Evolutionary conservation across 2,329 filamentous ascomycete species (phyloP).

Genomic region (Paramyrothecium sp.): DNA sequence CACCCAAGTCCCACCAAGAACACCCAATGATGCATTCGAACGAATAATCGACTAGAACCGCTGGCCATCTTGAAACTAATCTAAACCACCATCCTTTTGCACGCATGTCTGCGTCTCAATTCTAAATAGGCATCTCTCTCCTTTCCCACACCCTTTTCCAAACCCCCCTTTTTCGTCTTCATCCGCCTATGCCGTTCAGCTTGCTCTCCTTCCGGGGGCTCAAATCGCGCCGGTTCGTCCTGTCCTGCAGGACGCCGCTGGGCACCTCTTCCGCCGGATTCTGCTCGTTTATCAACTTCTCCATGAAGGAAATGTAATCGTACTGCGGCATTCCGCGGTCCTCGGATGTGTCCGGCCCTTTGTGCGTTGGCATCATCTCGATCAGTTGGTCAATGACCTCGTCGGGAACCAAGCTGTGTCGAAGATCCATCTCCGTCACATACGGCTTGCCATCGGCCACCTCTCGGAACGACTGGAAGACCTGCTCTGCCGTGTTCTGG

Average conservation of each 20-base stretch:
- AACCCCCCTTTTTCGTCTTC: not conserved
- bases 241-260: slow-evolving; percentile 30
- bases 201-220: slow-evolving; percentile 31
- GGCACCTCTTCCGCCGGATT: slow-evolving; percentile 23
- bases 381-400: slow-evolving; percentile 94
- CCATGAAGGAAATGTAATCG: slow-evolving; percentile 98
- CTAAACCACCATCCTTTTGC: not conserved
- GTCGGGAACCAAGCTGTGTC: slow-evolving; percentile 92
- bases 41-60: not conserved
- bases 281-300: slow-evolving; percentile 65
- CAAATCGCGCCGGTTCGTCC: slow-evolving; percentile 26
- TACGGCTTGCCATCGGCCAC: slow-evolving; percentile 98
- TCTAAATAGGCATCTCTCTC: not conserved
- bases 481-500: slow-evolving; percentile 97
- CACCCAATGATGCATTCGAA: not conserved
- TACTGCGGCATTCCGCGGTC: slow-evolving; percentile 85
- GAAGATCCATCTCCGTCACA: slow-evolving; percentile 94
- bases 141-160: not conserved
- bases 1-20: not conserved
- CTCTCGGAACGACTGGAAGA: slow-evolving; percentile 96
- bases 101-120: not conserved
- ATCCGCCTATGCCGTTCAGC: slow-evolving; percentile 28
- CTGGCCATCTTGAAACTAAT: not conserved
- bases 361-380: slow-evolving; percentile 80
- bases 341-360: slow-evolving; percentile 80